A percentile compares a stretch with the other conserved stretches of the same genome.
Evolutionary conservation across 2,329 filamentous ascomycete genomes (phyloP).

Genomic region (Leptographium galeiforme): DNA sequence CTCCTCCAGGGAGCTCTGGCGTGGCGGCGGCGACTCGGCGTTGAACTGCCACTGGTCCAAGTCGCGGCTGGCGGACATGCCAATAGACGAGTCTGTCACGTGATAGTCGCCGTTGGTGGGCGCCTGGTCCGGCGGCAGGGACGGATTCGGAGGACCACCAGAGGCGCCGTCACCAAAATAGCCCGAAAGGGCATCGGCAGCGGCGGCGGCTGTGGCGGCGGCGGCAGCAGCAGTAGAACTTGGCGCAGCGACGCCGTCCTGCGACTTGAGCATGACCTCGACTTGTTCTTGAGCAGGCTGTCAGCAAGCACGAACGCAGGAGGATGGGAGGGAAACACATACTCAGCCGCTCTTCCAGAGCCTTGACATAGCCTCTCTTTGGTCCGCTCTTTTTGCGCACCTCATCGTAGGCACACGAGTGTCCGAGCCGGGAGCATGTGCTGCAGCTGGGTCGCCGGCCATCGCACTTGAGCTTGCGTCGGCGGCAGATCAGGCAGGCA

Average conservation of each 20-base stretch:
- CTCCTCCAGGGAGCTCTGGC: constrained; percentile 35
- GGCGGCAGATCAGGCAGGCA: constrained; percentile 87
- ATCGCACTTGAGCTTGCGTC: constrained; percentile 84
- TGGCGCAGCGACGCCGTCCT: constrained; percentile 31
- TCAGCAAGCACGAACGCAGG: constrained; percentile 5
- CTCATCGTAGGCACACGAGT: constrained; percentile 84
- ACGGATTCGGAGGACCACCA: background rate
- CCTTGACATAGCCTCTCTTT: constrained; percentile 89
- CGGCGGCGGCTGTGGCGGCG: constrained; percentile 25
- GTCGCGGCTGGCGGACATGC: constrained; percentile 32
- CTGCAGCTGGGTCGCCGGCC: constrained; percentile 73
- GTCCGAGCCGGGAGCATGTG: constrained; percentile 75
- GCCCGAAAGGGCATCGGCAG: constrained; percentile 10
- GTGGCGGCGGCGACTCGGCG: constrained; percentile 34
- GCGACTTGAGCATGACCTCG: constrained; percentile 75
- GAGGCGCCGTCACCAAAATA: background rate
- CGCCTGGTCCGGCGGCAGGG: background rate
- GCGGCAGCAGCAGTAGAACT: constrained; percentile 10
- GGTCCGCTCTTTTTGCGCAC: constrained; percentile 88
- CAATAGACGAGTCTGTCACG: constrained; percentile 32
- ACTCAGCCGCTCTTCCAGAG: constrained; percentile 85
- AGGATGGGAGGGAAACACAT: constrained; percentile 24
- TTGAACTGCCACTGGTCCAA: constrained; percentile 42
- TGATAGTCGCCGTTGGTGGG: constrained; percentile 21
- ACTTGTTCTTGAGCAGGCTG: constrained; percentile 57